Evolutionary conservation across 1,139 yeast genomes (phyloP).

Genomic region (Yamadazyma triangularis): DNA sequence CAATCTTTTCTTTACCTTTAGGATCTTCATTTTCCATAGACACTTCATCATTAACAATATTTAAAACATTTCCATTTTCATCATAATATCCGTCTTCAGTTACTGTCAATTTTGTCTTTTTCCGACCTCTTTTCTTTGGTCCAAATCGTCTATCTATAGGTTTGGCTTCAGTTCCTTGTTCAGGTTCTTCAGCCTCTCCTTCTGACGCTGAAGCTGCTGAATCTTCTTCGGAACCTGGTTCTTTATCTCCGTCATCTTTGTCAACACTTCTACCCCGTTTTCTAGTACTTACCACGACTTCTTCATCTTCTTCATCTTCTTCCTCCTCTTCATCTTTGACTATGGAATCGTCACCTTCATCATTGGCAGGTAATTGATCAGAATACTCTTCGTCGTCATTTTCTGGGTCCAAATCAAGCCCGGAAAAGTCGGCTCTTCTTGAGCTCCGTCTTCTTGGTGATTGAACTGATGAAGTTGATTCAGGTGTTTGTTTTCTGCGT

Average conservation of each 20-base stretch:
- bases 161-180: constrained; percentile 11
- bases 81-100: constrained; percentile 40
- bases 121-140: constrained; percentile 45
- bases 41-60: constrained; percentile 73
- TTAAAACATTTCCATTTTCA: constrained; percentile 49
- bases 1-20: constrained; percentile 74
- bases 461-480: no score
- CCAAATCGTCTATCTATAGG: constrained; percentile 11
- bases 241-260: constrained; percentile 15
- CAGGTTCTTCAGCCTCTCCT: constrained; percentile 22
- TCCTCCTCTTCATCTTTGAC: not conserved
- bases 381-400: constrained; percentile 21
- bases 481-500: no score
- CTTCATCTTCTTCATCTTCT: constrained; percentile 12
- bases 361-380: constrained; percentile 11
- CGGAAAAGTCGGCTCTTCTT: constrained; percentile 19
- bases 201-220: constrained; percentile 17
- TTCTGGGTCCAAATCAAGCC: constrained; percentile 24
- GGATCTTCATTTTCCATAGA: constrained; percentile 71
- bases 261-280: constrained; percentile 19
- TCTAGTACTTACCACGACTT: constrained; percentile 7
- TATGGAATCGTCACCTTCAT: constrained; percentile 10
- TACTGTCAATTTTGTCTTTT: constrained; percentile 32
- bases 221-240: constrained; percentile 15
- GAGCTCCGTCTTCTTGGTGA: constrained; percentile 8